Evolutionary conservation across 306 rosid genomes (phyloP).

Genomic region (Pachyrhizus erosus): DNA sequence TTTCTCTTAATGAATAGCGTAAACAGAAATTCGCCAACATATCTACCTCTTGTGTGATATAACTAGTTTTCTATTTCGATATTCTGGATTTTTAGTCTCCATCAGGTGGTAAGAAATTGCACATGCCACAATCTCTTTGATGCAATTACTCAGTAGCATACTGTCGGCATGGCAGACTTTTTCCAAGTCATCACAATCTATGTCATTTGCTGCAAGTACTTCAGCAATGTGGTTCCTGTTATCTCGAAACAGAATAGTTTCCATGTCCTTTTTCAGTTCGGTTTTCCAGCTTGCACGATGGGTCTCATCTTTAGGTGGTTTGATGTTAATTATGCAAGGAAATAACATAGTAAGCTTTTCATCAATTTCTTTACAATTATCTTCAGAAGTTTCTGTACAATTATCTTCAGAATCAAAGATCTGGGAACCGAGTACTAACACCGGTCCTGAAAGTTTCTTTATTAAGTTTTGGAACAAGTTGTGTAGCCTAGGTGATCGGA

Average conservation of each 20-base stretch:
- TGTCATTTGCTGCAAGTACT: slow-evolving; percentile 82
- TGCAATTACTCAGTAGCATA: slow-evolving; percentile 59
- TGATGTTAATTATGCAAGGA: slow-evolving; percentile 64
- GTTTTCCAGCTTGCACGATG: slow-evolving; percentile 63
- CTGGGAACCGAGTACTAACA: slow-evolving; percentile 75
- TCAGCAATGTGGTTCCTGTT: slow-evolving; percentile 81
- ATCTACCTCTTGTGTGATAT: slow-evolving; percentile 82
- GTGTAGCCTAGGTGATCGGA: slow-evolving; percentile 59
- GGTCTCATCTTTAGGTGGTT: slow-evolving; percentile 70
- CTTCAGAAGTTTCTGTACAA: slow-evolving; percentile 52
- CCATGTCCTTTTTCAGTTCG: slow-evolving; percentile 71
- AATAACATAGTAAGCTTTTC: slow-evolving; percentile 63
- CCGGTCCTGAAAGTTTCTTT: slow-evolving; percentile 74
- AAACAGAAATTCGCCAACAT: slow-evolving; percentile 10
- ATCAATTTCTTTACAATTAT: slow-evolving; percentile 56
- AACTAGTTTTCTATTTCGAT: slow-evolving; percentile 88
- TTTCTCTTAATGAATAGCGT: background rate
- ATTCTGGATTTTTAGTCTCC: slow-evolving; percentile 68
- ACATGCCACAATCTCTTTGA: slow-evolving; percentile 80
- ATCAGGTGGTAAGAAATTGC: slow-evolving; percentile 78
- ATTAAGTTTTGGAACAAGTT: slow-evolving; percentile 67
- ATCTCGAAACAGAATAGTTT: slow-evolving; percentile 68
- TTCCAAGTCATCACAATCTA: slow-evolving; percentile 80
- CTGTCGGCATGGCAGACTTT: slow-evolving; percentile 73
- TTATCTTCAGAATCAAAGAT: slow-evolving; percentile 52